Conservation (phyloP, 1,284 basidiomycete species). For the Schizophyllum commune region DNA sequence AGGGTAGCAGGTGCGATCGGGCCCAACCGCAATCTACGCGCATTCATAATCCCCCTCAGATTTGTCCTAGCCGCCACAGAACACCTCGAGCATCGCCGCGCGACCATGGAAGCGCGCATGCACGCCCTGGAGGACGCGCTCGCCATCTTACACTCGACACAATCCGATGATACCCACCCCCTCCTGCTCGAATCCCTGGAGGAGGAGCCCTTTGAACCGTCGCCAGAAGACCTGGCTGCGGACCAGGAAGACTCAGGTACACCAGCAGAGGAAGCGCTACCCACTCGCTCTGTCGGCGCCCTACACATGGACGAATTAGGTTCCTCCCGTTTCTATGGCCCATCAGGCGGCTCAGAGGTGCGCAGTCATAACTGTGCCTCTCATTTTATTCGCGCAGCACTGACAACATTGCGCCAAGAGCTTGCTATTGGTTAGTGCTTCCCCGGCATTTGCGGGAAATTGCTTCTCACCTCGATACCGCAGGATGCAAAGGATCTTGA, state of each 20-base stretch:
- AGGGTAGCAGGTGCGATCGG: slow-evolving; percentile 39
- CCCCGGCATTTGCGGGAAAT: slow-evolving; percentile 1
- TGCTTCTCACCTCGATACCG: neutral
- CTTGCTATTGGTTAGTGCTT: slow-evolving; percentile 30
- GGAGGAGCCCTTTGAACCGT: slow-evolving; percentile 15
- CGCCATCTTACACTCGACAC: slow-evolving; percentile 45
- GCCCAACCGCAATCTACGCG: slow-evolving; percentile 22
- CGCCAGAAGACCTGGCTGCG: slow-evolving; percentile 12
- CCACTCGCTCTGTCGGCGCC: slow-evolving; percentile 25
- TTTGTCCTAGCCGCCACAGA: slow-evolving; percentile 73
- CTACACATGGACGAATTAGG: slow-evolving; percentile 30
- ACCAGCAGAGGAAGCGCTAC: slow-evolving; percentile 9
- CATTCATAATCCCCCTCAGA: slow-evolving; percentile 28
- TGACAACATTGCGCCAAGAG: slow-evolving; percentile 22
- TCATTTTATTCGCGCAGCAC: neutral
- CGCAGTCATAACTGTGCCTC: slow-evolving; percentile 5
- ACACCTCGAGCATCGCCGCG: slow-evolving; percentile 63
- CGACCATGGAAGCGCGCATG: slow-evolving; percentile 67
- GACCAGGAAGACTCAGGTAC: slow-evolving; percentile 21
- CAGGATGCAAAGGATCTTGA: slow-evolving; percentile 20
- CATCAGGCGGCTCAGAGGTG: slow-evolving; percentile 35
- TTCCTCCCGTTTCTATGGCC: slow-evolving; percentile 33
- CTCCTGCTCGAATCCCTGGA: slow-evolving; percentile 31
- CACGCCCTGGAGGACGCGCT: slow-evolving; percentile 70
- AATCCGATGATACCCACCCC: slow-evolving; percentile 48